phyloP scores from a whole-genome alignment of 2,329 filamentous ascomycete genomes.

The Didymosphaeria variabile region DNA sequence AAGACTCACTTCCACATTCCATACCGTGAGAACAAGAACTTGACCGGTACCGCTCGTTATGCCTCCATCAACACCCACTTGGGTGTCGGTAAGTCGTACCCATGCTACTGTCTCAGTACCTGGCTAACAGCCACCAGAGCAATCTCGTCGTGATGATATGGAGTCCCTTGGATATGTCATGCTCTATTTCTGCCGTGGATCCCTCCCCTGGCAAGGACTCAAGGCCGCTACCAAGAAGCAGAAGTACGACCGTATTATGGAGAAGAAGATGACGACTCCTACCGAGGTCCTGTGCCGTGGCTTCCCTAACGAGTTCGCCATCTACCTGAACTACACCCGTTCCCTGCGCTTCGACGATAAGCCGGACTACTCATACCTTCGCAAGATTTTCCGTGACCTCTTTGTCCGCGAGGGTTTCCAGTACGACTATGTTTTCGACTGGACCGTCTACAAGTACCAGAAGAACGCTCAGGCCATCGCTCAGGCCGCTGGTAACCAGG shows the following conservation, averaged over 20 bases:
- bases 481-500: slow-evolving; percentile 74
- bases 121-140: slow-evolving; percentile 66
- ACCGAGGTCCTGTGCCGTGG: slow-evolving; percentile 98
- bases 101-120: neutral
- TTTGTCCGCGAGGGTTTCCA: slow-evolving; percentile 99
- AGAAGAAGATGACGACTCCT: slow-evolving; percentile 99
- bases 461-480: slow-evolving; percentile 97
- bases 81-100: slow-evolving; percentile 75
- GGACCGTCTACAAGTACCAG: slow-evolving; percentile 99
- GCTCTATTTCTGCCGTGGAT: slow-evolving; percentile 99
- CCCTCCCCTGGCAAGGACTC: slow-evolving; percentile 96
- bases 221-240: slow-evolving; percentile 99
- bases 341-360: slow-evolving; percentile 99
- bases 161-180: slow-evolving; percentile 99
- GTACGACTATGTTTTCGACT: slow-evolving; percentile 99
- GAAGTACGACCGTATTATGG: slow-evolving; percentile 99
- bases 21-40: slow-evolving; percentile 99
- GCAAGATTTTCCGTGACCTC: slow-evolving; percentile 99
- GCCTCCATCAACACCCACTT: slow-evolving; percentile 99
- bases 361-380: slow-evolving; percentile 98
- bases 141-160: slow-evolving; percentile 99
- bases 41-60: slow-evolving; percentile 98
- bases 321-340: slow-evolving; percentile 99
- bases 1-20: slow-evolving; percentile 99
- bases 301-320: slow-evolving; percentile 99